Evolutionary conservation across 1,284 basidiomycete species (phyloP).

Genomic region (Puccinia novopanici): DNA sequence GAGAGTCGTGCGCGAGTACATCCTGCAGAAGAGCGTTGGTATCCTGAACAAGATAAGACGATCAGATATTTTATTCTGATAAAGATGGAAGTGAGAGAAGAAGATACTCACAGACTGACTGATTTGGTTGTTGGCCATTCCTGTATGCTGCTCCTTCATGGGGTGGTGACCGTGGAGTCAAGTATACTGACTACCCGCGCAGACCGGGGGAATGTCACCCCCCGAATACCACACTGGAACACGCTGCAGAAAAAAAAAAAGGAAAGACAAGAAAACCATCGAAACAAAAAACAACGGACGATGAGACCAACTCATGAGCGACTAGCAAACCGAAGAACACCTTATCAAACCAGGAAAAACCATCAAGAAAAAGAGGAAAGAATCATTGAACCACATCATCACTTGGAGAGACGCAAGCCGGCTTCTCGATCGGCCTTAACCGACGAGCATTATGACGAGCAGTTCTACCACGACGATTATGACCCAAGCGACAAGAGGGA

Average conservation of each 20-base stretch:
- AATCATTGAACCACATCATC: neutral
- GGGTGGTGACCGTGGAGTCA: neutral
- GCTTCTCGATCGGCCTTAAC: conserved; percentile 5
- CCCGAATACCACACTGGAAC: neutral
- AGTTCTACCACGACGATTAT: neutral
- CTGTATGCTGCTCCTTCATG: neutral
- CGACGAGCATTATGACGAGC: conserved; percentile 1
- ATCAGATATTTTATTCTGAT: neutral
- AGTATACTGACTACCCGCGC: neutral
- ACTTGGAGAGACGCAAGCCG: neutral
- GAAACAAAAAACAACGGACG: neutral
- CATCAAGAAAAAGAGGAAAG: neutral
- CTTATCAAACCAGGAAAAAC: neutral
- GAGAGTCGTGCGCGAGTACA: neutral
- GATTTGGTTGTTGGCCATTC: neutral
- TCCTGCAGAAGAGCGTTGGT: neutral
- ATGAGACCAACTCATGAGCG: conserved; percentile 2
- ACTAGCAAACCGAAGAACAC: neutral
- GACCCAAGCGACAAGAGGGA: neutral
- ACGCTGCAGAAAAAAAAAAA: neutral
- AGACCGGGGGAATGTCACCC: neutral
- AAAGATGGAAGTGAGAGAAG: too few species aligned
- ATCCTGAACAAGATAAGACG: neutral
- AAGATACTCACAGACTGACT: neutral
- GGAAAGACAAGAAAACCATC: neutral